Evolutionary conservation across 2,329 filamentous ascomycete species (phyloP).

Genomic region (Trichoderma sp.): DNA sequence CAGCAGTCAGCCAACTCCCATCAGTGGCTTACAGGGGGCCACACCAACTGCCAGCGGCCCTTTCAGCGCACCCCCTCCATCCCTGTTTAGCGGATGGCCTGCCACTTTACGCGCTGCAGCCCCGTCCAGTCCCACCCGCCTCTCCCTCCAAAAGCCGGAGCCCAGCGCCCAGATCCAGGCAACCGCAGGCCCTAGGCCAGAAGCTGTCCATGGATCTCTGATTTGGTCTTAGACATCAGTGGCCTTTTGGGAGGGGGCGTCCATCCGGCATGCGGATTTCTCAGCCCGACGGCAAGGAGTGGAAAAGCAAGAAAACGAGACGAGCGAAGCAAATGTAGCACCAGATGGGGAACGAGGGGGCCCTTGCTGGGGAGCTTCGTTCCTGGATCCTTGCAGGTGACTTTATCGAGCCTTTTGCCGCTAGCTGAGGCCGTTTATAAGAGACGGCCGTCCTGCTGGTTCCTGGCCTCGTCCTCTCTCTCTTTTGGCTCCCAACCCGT

Average conservation of each 20-base stretch:
- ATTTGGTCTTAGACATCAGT: slow-evolving; percentile 27
- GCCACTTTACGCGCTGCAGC: slow-evolving; percentile 23
- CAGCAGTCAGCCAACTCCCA: neutral
- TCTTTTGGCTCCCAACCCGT: neutral
- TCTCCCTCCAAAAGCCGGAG: slow-evolving; percentile 22
- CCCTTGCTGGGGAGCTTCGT: neutral
- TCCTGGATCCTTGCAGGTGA: slow-evolving; percentile 24
- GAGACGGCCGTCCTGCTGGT: slow-evolving; percentile 6
- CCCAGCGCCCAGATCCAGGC: slow-evolving; percentile 35
- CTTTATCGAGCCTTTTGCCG: slow-evolving; percentile 15
- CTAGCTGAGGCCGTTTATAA: slow-evolving; percentile 21
- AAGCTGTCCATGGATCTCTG: neutral
- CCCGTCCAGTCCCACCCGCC: slow-evolving; percentile 9
- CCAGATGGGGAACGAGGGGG: slow-evolving; percentile 2
- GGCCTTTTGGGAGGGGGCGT: slow-evolving; percentile 2
- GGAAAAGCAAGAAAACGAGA: neutral
- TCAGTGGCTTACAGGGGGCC: slow-evolving; percentile 24
- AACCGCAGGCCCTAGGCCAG: slow-evolving; percentile 37
- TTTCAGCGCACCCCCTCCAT: slow-evolving; percentile 1
- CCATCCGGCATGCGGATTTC: slow-evolving; percentile 16
- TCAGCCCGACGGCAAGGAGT: neutral
- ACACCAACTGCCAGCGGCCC: slow-evolving; percentile 7
- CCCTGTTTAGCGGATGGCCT: slow-evolving; percentile 22
- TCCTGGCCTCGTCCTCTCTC: slow-evolving; percentile 10
- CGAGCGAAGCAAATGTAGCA: slow-evolving; percentile 5